Evolutionary conservation across 768 basidiomycete genomes (phyloP), one percentile per base, ranked within the genome.

Genomic region (Mycena capillaripes): DNA sequence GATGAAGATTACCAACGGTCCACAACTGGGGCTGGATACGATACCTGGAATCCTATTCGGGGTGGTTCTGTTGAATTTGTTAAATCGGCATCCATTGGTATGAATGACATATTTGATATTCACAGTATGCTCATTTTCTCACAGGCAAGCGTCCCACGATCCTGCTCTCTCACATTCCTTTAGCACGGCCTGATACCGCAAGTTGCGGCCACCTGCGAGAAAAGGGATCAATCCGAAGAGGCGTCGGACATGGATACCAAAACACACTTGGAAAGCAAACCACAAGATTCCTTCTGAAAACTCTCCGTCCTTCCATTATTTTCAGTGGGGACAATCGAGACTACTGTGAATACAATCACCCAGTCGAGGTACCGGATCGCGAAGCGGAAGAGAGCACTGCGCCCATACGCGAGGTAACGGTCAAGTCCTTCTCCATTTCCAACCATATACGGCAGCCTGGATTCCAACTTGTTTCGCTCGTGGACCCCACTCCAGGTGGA

Each of bases 281-380:
- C 2, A 91, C 93, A 0, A 78, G 85, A 44, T 97, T 95, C 81
- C 79, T 98, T 55, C 81, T 97, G 36, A 84, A 91, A 29, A 85
- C 79, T 32, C 79, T 97, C n/a, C 86, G 86, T 44, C 97, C 96
- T 14, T 80, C 83, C 12, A 75, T 89, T 1, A 86, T 97, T 2
- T 96, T 94, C 79, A 95, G 94, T 77, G 97, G 92, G 8, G 96
- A 98, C 81, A 95, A 97, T 80, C 93, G 95, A 59, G 97, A 98
- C 81, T 95, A 95, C 76, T 98, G 97, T 77, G 94, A 95, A 75
- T 87, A 92, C 76, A 82, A 81, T 27, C 94, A 95, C 79, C 82
- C 82, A 38, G 73, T 83, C 11, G 77, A 80, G 4, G 75, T 71
- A n/a, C 71, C 75, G 23, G 77, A 80, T 52, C 57, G 61, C 46